A percentile compares a stretch with the other conserved stretches of the same genome.
Conservation (phyloP, 2,329 filamentous ascomycete species). For the Stachybotrys chlorohalonatus region DNA sequence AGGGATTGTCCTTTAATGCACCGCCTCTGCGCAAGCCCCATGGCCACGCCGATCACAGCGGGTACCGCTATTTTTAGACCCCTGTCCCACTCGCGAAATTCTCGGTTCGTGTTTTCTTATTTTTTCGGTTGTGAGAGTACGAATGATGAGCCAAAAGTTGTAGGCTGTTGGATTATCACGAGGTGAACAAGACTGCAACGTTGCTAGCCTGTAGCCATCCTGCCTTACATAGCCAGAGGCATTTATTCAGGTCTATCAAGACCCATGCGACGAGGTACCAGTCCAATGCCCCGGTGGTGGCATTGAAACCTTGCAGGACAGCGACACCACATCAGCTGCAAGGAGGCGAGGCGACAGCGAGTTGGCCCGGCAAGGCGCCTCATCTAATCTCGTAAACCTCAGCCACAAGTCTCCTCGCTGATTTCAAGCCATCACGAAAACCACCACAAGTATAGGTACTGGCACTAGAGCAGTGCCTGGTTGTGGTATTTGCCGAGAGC, state of each 20-base stretch:
- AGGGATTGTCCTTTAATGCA: background rate
- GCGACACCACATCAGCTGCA: background rate
- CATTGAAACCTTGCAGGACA: background rate
- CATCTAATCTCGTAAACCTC: background rate
- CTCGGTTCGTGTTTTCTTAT: background rate
- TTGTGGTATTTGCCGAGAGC: background rate
- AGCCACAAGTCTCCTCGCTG: background rate
- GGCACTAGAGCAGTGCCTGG: background rate
- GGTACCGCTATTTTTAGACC: background rate
- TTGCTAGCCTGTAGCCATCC: background rate
- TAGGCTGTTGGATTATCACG: background rate
- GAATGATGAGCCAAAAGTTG: background rate
- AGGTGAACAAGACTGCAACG: background rate
- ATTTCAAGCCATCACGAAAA: too few species aligned
- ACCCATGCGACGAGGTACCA: too few species aligned
- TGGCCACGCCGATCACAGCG: background rate
- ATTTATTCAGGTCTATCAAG: too few species aligned
- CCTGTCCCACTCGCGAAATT: background rate
- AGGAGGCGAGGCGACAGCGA: background rate
- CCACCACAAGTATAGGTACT: background rate
- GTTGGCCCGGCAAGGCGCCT: background rate
- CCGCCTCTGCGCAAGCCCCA: background rate
- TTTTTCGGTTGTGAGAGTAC: background rate
- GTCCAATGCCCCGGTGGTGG: background rate
- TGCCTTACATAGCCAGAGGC: too few species aligned